Evolutionary conservation across 768 basidiomycete species (phyloP).

Genomic region (Glaciozyma antarctica): DNA sequence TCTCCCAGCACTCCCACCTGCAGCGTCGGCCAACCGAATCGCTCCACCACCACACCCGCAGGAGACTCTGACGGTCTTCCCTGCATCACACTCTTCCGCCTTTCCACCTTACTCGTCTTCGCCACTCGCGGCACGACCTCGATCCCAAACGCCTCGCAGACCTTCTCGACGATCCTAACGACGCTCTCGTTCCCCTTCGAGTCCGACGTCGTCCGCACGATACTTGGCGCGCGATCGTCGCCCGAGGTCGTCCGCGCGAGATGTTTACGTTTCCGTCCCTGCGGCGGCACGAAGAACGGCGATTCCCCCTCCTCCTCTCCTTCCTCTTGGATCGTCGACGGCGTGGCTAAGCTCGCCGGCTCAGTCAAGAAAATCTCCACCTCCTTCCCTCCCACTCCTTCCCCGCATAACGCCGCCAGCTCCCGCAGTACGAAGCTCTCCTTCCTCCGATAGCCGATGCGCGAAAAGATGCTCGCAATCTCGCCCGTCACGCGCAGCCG

Average conservation of each 20-base stretch:
- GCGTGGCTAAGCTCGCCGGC: neutral
- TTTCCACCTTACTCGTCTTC: constrained; percentile 7
- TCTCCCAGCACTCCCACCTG: constrained; percentile 90
- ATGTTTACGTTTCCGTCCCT: neutral
- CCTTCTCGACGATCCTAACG: constrained; percentile 52
- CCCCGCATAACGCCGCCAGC: constrained; percentile 68
- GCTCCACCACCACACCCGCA: constrained; percentile 18
- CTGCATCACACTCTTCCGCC: constrained; percentile 19
- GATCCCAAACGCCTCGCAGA: constrained; percentile 71
- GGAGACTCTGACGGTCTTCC: constrained; percentile 5
- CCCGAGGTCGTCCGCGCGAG: neutral
- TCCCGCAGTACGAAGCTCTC: constrained; percentile 80
- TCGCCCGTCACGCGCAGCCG: constrained; percentile 59
- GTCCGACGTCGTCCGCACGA: constrained; percentile 20
- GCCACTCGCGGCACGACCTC: constrained; percentile 45
- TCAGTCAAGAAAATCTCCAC: constrained; percentile 15
- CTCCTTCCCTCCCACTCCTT: constrained; percentile 50
- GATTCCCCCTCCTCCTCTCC: neutral
- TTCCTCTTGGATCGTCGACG: constrained; percentile 5
- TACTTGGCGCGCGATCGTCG: neutral
- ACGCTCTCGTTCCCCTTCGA: constrained; percentile 23
- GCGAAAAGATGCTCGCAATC: constrained; percentile 64
- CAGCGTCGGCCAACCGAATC: constrained; percentile 87
- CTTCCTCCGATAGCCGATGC: constrained; percentile 74
- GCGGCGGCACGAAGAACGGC: neutral